Percentiles rank a stretch among this genome's conserved stretches.
Conservation (phyloP, 805 yeast species). For the Starmerella geochares region DNA sequence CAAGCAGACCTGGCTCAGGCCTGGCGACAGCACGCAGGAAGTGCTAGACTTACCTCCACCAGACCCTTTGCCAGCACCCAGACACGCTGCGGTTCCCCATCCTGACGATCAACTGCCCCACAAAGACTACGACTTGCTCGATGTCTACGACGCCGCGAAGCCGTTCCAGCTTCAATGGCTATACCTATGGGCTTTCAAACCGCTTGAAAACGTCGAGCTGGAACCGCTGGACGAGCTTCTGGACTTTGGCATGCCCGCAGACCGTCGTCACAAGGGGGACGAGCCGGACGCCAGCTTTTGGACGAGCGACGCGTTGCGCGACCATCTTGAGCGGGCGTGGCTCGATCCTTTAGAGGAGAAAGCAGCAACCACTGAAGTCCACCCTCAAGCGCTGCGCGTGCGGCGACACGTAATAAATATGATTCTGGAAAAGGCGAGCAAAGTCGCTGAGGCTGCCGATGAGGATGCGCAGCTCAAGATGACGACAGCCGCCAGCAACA, state of each 20-base stretch:
- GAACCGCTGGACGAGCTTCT: neutral
- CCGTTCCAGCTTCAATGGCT: constrained; percentile 12
- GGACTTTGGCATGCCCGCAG: neutral
- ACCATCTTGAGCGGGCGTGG: constrained; percentile 23
- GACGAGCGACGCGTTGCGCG: constrained; percentile 8
- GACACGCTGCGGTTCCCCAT: neutral
- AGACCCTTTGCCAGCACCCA: neutral
- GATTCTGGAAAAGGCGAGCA: neutral
- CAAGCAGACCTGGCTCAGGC: constrained; percentile 14
- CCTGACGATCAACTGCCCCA: neutral
- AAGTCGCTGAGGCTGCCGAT: no score
- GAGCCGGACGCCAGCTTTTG: neutral
- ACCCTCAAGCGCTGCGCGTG: neutral
- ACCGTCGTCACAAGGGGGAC: neutral
- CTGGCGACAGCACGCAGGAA: neutral
- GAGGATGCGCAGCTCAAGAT: neutral
- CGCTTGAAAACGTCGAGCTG: neutral
- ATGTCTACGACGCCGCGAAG: neutral
- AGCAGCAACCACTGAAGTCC: constrained; percentile 20
- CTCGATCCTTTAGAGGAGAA: constrained; percentile 22
- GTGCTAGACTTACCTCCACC: constrained; percentile 11
- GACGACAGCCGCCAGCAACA: neutral
- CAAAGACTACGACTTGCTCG: constrained; percentile 10
- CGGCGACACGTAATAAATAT: neutral
- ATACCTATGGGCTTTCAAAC: constrained; percentile 8